Base-by-base conservation (phyloP, 2,329 filamentous ascomycete genomes). In the Dactylellina sp. region DNA sequence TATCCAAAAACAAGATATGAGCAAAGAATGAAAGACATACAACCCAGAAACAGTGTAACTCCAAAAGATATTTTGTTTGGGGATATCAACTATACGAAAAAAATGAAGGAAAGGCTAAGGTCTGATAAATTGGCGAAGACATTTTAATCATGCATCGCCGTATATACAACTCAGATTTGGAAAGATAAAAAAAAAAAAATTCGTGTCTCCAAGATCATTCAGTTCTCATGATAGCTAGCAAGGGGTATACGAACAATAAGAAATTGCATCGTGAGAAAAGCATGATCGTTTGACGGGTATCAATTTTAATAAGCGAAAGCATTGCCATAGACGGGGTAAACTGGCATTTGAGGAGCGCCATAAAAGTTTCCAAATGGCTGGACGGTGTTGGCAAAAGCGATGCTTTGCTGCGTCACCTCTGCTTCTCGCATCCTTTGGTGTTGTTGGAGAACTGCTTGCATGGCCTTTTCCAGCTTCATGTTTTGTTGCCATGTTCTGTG, bases 211-310 rank as follows among this genome's bases (percentile, higher is more conserved):
- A 63, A 63, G 65, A 71, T 71, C 65, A 52, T 63, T 44, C 57
- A 52, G 50, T 50, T 59, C 65, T 71, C 65, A 71, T 71, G 65
- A 71, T 71, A 50, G 20, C 50, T 57, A 49, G 40, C 39, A 50
- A 71, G 52, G 65, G 65, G 65, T 71, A 71, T 71, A 71, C 56
- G 49, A 71, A 71, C 65, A 71, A 62, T 66, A 71, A 63, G 60
- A 71, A 71, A 63, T 57, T 20, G 44, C 42, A 71, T 71, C 66
- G 59, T 71, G 66, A 71, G 66, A 59, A 52, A 44, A 40, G 65
- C 25, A 64, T 71, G 66, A 71, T 47, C 49, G 16, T 68, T 16
- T 35, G 59, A 60, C 25, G 56, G 47, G 35, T 57, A 57, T 57
- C 50, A 22, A 9, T 42, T 57, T 63, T 71, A 71, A n/a, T 71